phyloP scores from a whole-genome alignment of 306 rosid genomes.

The Rosa multiflora region DNA sequence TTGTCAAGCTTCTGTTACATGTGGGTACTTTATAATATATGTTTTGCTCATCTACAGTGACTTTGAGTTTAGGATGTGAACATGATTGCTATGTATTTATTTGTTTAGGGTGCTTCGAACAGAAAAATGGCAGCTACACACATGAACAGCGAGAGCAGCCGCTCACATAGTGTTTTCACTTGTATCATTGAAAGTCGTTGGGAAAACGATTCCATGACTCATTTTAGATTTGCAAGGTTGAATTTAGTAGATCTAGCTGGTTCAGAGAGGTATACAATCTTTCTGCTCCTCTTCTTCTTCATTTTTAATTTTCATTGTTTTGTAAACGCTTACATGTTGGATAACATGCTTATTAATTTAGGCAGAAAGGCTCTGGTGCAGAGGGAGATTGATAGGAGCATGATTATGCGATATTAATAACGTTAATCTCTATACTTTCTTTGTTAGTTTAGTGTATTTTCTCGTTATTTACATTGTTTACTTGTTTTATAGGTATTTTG shows the following conservation, averaged over 20 bases:
- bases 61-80: conserved; percentile 23
- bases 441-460: too few relatives aligned
- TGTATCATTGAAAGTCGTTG: conserved; percentile 89
- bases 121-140: conserved; percentile 93
- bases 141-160: conserved; percentile 93
- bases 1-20: conserved; percentile 83
- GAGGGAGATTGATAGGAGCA: too few relatives aligned
- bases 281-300: background rate
- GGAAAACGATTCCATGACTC: conserved; percentile 86
- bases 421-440: too few relatives aligned
- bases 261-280: conserved; percentile 74
- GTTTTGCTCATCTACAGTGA: conserved; percentile 13
- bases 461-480: too few relatives aligned
- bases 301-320: conserved; percentile 2
- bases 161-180: conserved; percentile 96
- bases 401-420: too few relatives aligned
- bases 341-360: conserved; percentile 38
- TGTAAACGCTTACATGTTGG: conserved; percentile 8
- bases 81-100: conserved; percentile 14
- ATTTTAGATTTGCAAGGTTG: conserved; percentile 90
- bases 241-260: conserved; percentile 97
- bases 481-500: too few relatives aligned
- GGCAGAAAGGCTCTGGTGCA: conserved; percentile 98
- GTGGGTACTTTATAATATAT: conserved; percentile 33
- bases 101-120: conserved; percentile 77